phyloP scores from a whole-genome alignment of 73 alveolate genomes.

The Paraurostyla sp. region DNA sequence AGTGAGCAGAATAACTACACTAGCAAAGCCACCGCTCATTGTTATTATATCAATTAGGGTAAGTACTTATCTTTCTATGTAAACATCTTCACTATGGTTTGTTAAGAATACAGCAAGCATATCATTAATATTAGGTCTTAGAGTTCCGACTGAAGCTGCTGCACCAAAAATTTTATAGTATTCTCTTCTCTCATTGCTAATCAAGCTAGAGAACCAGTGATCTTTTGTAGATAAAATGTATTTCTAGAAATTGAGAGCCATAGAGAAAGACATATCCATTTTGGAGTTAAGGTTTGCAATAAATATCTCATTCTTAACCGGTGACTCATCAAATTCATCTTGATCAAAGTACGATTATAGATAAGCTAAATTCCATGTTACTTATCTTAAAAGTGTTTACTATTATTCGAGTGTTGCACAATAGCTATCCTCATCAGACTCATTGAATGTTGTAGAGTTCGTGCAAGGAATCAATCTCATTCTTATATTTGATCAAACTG shows the following conservation, averaged over 20 bases:
- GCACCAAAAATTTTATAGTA: background rate
- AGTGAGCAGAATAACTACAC: background rate
- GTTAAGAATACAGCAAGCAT: background rate
- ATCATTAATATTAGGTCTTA: background rate
- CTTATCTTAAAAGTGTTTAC: background rate
- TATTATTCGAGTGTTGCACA: background rate
- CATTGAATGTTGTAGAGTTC: background rate
- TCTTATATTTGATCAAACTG: background rate
- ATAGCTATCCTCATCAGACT: background rate
- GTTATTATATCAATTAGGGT: constrained; percentile 3
- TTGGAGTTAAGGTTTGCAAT: background rate
- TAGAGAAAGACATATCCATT: background rate
- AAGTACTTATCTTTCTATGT: background rate
- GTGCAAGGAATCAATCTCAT: background rate
- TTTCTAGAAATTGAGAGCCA: background rate
- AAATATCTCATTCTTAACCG: background rate
- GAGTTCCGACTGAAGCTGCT: background rate
- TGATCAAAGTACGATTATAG: constrained; percentile 3
- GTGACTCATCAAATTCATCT: background rate
- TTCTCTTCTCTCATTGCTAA: background rate
- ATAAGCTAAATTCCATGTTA: background rate
- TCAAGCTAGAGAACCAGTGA: background rate
- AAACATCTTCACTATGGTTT: background rate
- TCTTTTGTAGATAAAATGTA: background rate
- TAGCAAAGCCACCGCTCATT: constrained; percentile 9